phyloP scores from a whole-genome alignment of 2,329 filamentous ascomycete genomes.

The Epichloe uncinata region DNA sequence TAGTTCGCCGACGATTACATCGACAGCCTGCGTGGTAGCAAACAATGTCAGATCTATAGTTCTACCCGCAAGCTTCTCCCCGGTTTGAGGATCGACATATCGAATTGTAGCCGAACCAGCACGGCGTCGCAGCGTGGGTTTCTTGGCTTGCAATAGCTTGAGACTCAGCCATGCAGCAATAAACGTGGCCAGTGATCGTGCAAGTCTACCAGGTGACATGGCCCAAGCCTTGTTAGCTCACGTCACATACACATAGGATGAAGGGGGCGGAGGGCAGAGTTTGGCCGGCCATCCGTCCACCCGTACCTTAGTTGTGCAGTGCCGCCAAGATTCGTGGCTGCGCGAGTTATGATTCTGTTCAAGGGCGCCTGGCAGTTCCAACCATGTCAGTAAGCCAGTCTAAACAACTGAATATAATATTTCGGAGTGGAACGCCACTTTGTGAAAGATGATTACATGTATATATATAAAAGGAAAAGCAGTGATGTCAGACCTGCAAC shows the following conservation, averaged over 20 bases:
- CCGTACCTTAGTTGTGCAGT: constrained; percentile 16
- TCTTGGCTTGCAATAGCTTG: constrained; percentile 43
- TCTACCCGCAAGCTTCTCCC: constrained; percentile 43
- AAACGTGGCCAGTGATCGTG: constrained; percentile 46
- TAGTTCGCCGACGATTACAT: constrained; percentile 52
- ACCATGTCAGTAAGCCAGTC: constrained; percentile 7
- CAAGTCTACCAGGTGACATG: constrained; percentile 27
- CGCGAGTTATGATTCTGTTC: constrained; percentile 16
- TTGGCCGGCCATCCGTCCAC: background rate
- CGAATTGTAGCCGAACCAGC: constrained; percentile 9
- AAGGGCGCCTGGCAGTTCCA: constrained; percentile 15
- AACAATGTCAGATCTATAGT: constrained; percentile 79
- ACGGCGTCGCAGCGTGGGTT: constrained; percentile 13
- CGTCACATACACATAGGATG: background rate
- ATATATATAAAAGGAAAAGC: background rate
- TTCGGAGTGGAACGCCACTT: background rate
- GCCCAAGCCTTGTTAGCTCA: background rate
- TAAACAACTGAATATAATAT: background rate
- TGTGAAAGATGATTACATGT: background rate
- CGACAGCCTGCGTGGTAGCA: constrained; percentile 55
- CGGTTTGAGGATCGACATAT: constrained; percentile 2
- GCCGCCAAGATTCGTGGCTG: constrained; percentile 12
- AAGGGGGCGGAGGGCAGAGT: background rate
- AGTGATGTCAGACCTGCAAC: constrained; percentile 32
- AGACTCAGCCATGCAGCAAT: constrained; percentile 45